Percentiles rank a stretch among this genome's conserved stretches.
phyloP scores from a whole-genome alignment of 2,329 filamentous ascomycete genomes.

The Fusarium praegraminearum region DNA sequence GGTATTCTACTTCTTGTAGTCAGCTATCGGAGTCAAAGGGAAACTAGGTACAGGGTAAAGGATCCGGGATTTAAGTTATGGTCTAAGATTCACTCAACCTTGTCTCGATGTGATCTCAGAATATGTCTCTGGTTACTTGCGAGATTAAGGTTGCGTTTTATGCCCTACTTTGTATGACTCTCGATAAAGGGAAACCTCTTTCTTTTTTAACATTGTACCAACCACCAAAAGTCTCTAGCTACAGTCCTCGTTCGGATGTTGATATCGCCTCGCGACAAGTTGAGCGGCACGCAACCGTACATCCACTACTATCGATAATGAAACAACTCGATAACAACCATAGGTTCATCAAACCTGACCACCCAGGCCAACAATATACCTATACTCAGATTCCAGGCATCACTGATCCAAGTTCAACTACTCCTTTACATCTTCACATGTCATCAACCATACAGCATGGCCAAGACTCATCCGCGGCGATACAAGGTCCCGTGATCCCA shows the following conservation, averaged over 20 bases:
- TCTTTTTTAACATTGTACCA: too few relatives aligned
- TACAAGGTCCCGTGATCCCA: slow-evolving; percentile 9
- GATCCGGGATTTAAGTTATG: fast-evolving
- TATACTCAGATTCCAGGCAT: background rate
- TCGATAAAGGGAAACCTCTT: too few relatives aligned
- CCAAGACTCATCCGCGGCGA: background rate
- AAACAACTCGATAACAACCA: background rate
- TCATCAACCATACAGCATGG: background rate
- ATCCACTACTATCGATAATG: background rate
- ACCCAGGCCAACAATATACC: background rate
- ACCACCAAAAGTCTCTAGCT: too few relatives aligned
- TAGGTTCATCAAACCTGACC: background rate
- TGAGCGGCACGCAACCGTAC: background rate
- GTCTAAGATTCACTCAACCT: background rate
- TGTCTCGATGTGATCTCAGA: too few relatives aligned
- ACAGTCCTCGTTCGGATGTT: too few relatives aligned
- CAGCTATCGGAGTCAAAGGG: background rate
- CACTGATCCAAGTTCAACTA: background rate
- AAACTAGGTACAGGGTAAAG: background rate
- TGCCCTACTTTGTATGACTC: too few relatives aligned
- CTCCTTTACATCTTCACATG: background rate
- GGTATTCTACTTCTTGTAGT: background rate
- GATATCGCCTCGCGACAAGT: background rate
- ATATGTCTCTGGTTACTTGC: background rate
- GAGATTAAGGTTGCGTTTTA: too few relatives aligned